Conservation (phyloP, 129 eudicot genomes). For the Erigeron canadensis region DNA sequence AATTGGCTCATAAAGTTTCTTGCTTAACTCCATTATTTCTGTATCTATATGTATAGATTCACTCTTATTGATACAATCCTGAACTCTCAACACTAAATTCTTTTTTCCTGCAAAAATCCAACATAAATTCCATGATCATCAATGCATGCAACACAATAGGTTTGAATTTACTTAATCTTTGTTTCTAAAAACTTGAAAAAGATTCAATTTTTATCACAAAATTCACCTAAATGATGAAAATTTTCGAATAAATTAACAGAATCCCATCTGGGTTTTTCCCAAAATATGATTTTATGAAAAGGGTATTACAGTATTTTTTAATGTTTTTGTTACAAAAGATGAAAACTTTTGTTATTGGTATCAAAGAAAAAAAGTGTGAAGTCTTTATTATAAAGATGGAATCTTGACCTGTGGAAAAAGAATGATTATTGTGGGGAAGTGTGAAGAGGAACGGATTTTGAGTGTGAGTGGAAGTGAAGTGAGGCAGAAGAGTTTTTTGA, state of each 20-base stretch:
- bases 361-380: slow-evolving; percentile 18
- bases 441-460: slow-evolving; percentile 24
- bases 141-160: not conserved
- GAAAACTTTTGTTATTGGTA: slow-evolving; percentile 13
- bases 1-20: slow-evolving; percentile 61
- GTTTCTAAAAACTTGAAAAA: slow-evolving; percentile 12
- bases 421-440: slow-evolving; percentile 31
- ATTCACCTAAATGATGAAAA: not conserved
- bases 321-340: not conserved
- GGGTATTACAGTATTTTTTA: not conserved
- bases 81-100: slow-evolving; percentile 31
- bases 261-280: slow-evolving; percentile 19
- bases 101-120: slow-evolving; percentile 54
- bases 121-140: slow-evolving; percentile 10
- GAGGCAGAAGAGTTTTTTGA: slow-evolving; percentile 27
- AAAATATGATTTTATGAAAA: not conserved
- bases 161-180: not conserved
- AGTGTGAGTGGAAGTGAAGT: slow-evolving; percentile 4
- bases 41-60: slow-evolving; percentile 31
- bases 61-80: slow-evolving; percentile 34
- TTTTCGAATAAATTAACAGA: slow-evolving; percentile 10
- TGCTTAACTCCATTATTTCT: slow-evolving; percentile 50
- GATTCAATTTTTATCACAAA: not conserved
- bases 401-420: slow-evolving; percentile 41
- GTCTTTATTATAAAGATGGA: slow-evolving; percentile 14